phyloP scores from a whole-genome alignment of 2,329 filamentous ascomycete species.

The Gnomoniopsis smithogilvyi region DNA sequence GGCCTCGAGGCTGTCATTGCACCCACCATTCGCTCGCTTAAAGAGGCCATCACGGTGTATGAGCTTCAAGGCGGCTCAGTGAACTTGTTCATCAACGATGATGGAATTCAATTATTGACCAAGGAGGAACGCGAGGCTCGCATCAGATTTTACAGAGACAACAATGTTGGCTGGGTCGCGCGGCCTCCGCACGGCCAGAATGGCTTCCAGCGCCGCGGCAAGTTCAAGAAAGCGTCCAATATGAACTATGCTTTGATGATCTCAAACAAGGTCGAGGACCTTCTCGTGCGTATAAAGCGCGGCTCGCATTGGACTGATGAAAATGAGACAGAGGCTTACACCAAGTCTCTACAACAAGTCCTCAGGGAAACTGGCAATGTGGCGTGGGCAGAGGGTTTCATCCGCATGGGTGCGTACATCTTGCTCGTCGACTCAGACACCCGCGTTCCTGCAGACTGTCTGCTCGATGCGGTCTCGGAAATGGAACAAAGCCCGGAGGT shows the following conservation, averaged over 20 bases:
- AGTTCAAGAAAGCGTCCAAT: constrained; percentile 70
- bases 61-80: constrained; percentile 75
- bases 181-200: constrained; percentile 62
- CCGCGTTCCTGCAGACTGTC: constrained; percentile 71
- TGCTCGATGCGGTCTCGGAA: constrained; percentile 75
- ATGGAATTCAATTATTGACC: constrained; percentile 68
- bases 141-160: constrained; percentile 57
- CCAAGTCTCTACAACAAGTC: constrained; percentile 61
- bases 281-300: constrained; percentile 55
- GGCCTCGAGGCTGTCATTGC: constrained; percentile 71
- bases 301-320: constrained; percentile 62
- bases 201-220: constrained; percentile 56
- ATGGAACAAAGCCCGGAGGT: constrained; percentile 79
- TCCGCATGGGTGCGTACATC: constrained; percentile 82
- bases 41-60: constrained; percentile 73
- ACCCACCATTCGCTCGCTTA: constrained; percentile 74
- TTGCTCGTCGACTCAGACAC: constrained; percentile 77
- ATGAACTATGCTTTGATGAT: constrained; percentile 71
- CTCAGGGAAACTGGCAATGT: constrained; percentile 62
- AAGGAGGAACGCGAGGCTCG: constrained; percentile 45
- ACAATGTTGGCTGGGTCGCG: constrained; percentile 68
- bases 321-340: constrained; percentile 66
- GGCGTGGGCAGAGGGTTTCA: constrained; percentile 80
- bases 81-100: constrained; percentile 75
- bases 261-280: constrained; percentile 68